Conservation (phyloP, 2,329 filamentous ascomycete genomes). For the Leptosphaerulina australis region DNA sequence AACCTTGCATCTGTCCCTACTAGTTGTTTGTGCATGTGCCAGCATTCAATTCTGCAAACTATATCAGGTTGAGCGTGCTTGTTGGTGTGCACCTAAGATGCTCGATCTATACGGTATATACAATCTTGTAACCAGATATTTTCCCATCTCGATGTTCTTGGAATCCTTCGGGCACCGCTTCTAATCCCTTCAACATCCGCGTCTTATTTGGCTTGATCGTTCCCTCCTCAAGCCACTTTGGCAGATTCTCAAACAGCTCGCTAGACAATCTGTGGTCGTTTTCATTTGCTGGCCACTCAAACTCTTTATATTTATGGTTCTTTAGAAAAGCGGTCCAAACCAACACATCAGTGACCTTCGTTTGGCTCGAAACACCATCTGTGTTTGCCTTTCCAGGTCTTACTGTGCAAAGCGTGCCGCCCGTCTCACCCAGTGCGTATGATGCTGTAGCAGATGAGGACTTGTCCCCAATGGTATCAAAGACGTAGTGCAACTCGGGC, state of each 20-base stretch:
- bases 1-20: no score
- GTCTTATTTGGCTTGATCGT: conserved; percentile 47
- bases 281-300: conserved; percentile 48
- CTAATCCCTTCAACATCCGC: conserved; percentile 42
- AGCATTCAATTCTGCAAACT: no score
- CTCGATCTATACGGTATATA: conserved; percentile 42
- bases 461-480: conserved; percentile 54
- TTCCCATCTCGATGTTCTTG: conserved; percentile 49
- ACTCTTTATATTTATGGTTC: conserved; percentile 46
- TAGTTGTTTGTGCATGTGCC: no score
- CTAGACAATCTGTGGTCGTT: conserved; percentile 46
- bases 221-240: conserved; percentile 42
- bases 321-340: conserved; percentile 54
- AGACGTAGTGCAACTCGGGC: conserved; percentile 41
- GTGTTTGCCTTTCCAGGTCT: conserved; percentile 51
- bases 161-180: conserved; percentile 45
- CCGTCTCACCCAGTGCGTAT: conserved; percentile 29
- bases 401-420: conserved; percentile 49
- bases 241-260: conserved; percentile 50
- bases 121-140: conserved; percentile 51
- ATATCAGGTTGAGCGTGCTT: no score
- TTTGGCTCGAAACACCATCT: conserved; percentile 41
- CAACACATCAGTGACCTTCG: conserved; percentile 51
- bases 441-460: conserved; percentile 46
- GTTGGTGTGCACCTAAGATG: no score